phyloP scores from a whole-genome alignment of 1,139 yeast genomes.

The Taiozyma onychis region DNA sequence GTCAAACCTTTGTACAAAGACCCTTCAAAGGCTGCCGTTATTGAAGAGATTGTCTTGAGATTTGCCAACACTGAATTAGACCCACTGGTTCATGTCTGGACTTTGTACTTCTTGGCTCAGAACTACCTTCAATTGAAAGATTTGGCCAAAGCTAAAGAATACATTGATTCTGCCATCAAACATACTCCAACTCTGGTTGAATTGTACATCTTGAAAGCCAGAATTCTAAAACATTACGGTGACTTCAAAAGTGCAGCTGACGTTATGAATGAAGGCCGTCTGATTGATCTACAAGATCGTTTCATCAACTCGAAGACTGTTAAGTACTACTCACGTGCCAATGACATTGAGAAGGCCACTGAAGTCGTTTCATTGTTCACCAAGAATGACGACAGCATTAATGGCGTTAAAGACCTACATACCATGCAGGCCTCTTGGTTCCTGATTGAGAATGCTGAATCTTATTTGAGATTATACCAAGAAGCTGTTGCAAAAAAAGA shows the following conservation, averaged over 20 bases:
- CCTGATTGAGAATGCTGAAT: constrained; percentile 78
- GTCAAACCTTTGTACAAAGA: constrained; percentile 73
- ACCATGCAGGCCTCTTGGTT: constrained; percentile 93
- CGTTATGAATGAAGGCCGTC: constrained; percentile 65
- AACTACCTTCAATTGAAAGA: constrained; percentile 59
- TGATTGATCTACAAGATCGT: constrained; percentile 81
- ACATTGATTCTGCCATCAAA: constrained; percentile 57
- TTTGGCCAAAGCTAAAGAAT: constrained; percentile 45
- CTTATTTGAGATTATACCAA: constrained; percentile 47
- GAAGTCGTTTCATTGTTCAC: constrained; percentile 76
- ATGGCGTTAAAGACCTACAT: constrained; percentile 84
- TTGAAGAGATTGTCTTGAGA: constrained; percentile 50
- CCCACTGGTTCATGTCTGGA: constrained; percentile 70
- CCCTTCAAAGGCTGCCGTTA: constrained; percentile 38
- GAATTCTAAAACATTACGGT: constrained; percentile 71
- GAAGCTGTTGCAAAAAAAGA: constrained; percentile 25
- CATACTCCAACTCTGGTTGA: constrained; percentile 86
- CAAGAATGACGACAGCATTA: constrained; percentile 67
- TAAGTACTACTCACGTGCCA: constrained; percentile 79
- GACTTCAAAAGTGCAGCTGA: constrained; percentile 56
- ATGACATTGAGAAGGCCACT: constrained; percentile 69
- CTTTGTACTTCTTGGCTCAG: constrained; percentile 74
- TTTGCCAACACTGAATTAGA: constrained; percentile 27
- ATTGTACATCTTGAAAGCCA: constrained; percentile 71
- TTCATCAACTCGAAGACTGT: constrained; percentile 86